A percentile compares a stretch with the other conserved stretches of the same genome.
Evolutionary conservation across 2,329 filamentous ascomycete species (phyloP).

Genomic region (Tolypocladium nubicola): DNA sequence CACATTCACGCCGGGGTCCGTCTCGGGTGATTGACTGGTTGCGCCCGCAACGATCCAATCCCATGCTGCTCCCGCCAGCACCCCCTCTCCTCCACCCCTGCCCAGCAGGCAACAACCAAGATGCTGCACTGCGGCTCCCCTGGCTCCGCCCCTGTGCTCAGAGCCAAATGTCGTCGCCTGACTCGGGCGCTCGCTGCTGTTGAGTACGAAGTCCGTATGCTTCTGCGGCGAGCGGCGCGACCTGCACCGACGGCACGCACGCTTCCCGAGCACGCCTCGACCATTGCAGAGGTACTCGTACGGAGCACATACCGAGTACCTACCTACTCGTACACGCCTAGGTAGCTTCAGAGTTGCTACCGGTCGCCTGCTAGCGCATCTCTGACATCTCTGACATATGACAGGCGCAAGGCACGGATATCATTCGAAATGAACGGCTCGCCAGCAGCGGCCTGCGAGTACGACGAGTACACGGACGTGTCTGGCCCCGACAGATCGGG

Average conservation of each 20-base stretch:
- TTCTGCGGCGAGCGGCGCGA: background rate
- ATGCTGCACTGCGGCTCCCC: background rate
- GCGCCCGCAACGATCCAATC: no score
- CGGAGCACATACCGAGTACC: no score
- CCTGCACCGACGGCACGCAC: background rate
- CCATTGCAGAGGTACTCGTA: background rate
- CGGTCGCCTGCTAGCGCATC: no score
- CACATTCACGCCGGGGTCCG: background rate
- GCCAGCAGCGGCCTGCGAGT: background rate
- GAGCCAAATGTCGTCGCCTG: background rate
- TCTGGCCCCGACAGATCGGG: background rate
- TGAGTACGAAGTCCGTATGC: no score
- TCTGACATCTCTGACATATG: background rate
- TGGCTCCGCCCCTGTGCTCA: background rate
- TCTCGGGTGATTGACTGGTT: no score
- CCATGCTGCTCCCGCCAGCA: background rate
- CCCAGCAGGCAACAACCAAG: background rate
- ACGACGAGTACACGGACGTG: background rate
- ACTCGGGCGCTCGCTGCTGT: no score
- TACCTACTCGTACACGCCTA: no score
- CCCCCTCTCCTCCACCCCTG: background rate
- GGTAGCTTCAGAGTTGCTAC: no score
- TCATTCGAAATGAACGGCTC: background rate
- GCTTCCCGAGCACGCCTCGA: background rate
- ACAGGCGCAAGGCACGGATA: background rate